A percentile compares a stretch with the other conserved stretches of the same genome.
phyloP scores from a whole-genome alignment of 2,329 filamentous ascomycete species.

The Didymella pomorum region DNA sequence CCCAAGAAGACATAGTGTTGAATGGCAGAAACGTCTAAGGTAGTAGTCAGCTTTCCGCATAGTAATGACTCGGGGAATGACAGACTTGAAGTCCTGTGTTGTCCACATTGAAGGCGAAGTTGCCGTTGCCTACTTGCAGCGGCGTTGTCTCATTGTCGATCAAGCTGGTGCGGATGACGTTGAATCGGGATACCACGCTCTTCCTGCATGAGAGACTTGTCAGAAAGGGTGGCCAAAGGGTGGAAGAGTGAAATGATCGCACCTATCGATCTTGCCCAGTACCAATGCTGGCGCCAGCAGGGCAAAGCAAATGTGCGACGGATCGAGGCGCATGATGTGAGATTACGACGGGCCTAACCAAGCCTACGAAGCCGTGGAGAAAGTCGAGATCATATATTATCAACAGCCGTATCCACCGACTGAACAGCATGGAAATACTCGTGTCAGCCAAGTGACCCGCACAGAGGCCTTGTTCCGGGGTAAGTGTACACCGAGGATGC shows the following conservation, averaged over 20 bases:
- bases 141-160: conserved; percentile 57
- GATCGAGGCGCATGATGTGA: background rate
- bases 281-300: background rate
- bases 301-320: background rate
- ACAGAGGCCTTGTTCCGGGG: conserved; percentile 16
- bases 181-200: conserved; percentile 31
- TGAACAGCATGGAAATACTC: background rate
- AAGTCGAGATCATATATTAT: background rate
- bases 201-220: conserved; percentile 1
- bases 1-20: conserved; percentile 53
- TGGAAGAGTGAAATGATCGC: background rate
- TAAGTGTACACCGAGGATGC: conserved; percentile 27
- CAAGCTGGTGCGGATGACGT: conserved; percentile 28
- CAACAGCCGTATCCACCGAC: background rate
- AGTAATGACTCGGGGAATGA: background rate
- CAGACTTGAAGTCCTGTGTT: conserved; percentile 55
- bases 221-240: background rate
- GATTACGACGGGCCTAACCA: background rate
- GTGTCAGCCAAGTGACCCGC: background rate
- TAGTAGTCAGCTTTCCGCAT: background rate
- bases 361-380: background rate
- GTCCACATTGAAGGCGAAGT: conserved; percentile 58
- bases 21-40: conserved; percentile 50
- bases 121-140: conserved; percentile 58
- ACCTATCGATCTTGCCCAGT: conserved; percentile 29